phyloP scores from a whole-genome alignment of 257 asterid species.

The Solanum chilense region DNA sequence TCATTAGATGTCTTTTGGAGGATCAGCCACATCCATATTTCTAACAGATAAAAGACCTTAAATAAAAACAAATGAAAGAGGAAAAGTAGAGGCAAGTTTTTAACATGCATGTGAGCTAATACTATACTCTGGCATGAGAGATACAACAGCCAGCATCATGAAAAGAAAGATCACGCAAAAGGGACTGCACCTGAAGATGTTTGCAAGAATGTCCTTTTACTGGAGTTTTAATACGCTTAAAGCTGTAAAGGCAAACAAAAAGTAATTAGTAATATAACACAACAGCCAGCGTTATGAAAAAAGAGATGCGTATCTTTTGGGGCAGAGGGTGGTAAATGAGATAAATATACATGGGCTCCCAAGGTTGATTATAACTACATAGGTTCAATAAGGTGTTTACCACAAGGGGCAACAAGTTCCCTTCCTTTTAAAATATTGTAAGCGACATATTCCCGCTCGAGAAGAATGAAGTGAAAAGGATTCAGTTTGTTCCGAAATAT shows the following conservation, averaged over 20 bases:
- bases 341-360: neutral
- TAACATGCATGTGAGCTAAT: neutral
- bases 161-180: neutral
- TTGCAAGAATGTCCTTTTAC: conserved; percentile 88
- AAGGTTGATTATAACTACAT: neutral
- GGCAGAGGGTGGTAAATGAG: neutral
- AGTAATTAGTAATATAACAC: conserved; percentile 1
- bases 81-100: neutral
- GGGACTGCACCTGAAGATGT: conserved; percentile 70
- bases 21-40: neutral
- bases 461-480: neutral
- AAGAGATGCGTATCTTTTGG: neutral
- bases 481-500: neutral
- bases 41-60: neutral
- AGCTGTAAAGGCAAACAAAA: conserved; percentile 37
- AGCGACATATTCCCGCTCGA: neutral
- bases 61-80: neutral
- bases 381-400: neutral
- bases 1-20: neutral
- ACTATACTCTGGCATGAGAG: neutral
- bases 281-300: neutral
- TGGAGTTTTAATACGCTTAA: conserved; percentile 63
- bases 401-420: neutral
- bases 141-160: too few species aligned
- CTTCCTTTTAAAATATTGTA: neutral